These are phyloP conservation scores for Microcyclospora pomicola DNA, from an alignment of 2,329 filamentous ascomycete genomes.

Conservation along the genomic window DNA sequence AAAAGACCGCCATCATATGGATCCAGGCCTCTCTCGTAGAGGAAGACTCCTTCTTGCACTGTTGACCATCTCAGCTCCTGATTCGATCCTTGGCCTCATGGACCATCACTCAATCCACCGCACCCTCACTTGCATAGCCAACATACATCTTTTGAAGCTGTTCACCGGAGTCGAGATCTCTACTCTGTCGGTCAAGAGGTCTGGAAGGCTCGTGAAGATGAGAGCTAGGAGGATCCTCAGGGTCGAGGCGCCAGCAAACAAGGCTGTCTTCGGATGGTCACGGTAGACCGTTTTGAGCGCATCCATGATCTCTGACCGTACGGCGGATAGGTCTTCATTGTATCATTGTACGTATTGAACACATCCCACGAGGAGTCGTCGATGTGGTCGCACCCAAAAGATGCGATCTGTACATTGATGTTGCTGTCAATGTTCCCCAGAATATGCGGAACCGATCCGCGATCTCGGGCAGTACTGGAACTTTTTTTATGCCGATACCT, in stretches of 20 bases:
- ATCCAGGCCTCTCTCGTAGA: slow-evolving; percentile 91
- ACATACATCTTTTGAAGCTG: slow-evolving; percentile 89
- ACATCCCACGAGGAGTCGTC: too few relatives aligned
- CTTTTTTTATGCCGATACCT: too few relatives aligned
- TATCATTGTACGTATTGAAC: too few relatives aligned
- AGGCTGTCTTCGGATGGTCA: slow-evolving; percentile 39
- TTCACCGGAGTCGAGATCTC: slow-evolving; percentile 95
- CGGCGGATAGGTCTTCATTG: too few relatives aligned
- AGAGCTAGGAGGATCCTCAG: slow-evolving; percentile 69
- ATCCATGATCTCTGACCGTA: slow-evolving; percentile 2
- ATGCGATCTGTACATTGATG: too few relatives aligned
- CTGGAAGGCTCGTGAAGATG: slow-evolving; percentile 68
- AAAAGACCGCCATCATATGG: slow-evolving; percentile 89
- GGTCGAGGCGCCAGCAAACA: slow-evolving; percentile 63
- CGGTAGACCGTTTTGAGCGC: slow-evolving; percentile 13
- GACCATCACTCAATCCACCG: too few relatives aligned
- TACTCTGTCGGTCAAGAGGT: slow-evolving; percentile 76
- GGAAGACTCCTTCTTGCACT: slow-evolving; percentile 94
- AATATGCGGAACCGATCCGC: slow-evolving; percentile 1
- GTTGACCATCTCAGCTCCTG: slow-evolving; percentile 17
- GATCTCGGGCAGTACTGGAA: slow-evolving; percentile 3
- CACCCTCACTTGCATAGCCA: neutral
- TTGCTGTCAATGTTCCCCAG: too few relatives aligned
- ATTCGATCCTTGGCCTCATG: neutral
- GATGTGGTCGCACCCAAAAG: too few relatives aligned